These are phyloP conservation scores for Tolypocladium inflatum DNA, from an alignment of 2,329 filamentous ascomycete species.

Conservation along the genomic window DNA sequence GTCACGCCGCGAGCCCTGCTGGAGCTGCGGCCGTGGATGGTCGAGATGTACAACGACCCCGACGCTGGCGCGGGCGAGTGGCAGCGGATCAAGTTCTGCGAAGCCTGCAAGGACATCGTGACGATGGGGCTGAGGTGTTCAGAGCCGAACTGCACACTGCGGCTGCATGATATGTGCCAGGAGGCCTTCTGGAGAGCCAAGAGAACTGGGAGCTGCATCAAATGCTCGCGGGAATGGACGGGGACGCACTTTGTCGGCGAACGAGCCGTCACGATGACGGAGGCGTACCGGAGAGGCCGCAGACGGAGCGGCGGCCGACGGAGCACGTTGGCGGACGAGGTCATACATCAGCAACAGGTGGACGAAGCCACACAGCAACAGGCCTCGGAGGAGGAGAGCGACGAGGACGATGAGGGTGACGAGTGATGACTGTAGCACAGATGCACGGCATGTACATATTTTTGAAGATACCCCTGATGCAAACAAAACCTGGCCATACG, in stretches of 20 bases:
- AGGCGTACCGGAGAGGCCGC: conserved; percentile 35
- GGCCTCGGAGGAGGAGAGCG: conserved; percentile 6
- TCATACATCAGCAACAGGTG: conserved; percentile 17
- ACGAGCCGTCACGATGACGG: conserved; percentile 44
- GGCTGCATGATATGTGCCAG: conserved; percentile 71
- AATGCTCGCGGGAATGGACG: conserved; percentile 42
- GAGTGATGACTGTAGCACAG: not conserved
- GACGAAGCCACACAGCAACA: conserved; percentile 21
- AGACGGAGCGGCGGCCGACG: conserved; percentile 23
- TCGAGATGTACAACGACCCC: conserved; percentile 81
- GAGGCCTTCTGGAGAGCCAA: conserved; percentile 63
- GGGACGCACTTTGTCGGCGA: conserved; percentile 44
- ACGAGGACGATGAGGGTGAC: conserved; percentile 2
- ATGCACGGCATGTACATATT: not conserved
- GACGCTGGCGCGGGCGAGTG: conserved; percentile 49
- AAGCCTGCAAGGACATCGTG: conserved; percentile 81
- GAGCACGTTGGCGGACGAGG: conserved; percentile 23
- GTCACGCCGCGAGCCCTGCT: conserved; percentile 70
- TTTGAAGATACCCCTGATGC: not conserved
- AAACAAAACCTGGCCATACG: not conserved
- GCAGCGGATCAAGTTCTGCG: conserved; percentile 76
- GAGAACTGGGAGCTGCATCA: conserved; percentile 54
- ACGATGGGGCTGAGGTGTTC: conserved; percentile 74
- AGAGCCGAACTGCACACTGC: conserved; percentile 54
- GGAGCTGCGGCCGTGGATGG: conserved; percentile 75